phyloP scores from a whole-genome alignment of 331 rosid species.

The Cydonia oblonga region DNA sequence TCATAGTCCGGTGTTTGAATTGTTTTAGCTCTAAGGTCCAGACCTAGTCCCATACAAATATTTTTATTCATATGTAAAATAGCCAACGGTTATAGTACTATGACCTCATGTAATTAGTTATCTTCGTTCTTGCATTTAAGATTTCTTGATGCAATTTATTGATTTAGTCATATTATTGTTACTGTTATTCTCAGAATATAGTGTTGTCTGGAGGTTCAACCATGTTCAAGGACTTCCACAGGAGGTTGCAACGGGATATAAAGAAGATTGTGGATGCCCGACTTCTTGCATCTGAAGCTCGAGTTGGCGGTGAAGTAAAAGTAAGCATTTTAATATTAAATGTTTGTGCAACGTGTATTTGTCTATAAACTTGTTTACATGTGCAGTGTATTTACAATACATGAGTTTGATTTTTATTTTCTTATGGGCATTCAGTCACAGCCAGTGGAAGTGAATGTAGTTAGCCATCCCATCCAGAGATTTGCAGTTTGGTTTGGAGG shows the following conservation, averaged over 20 bases:
- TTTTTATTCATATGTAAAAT: not conserved
- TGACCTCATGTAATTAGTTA: not conserved
- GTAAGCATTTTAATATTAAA: slow-evolving; percentile 29
- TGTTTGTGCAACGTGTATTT: not conserved
- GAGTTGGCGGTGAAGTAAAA: slow-evolving; percentile 62
- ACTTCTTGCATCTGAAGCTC: slow-evolving; percentile 73
- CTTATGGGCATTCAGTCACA: slow-evolving; percentile 44
- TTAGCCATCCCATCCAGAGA: slow-evolving; percentile 96
- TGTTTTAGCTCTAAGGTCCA: not conserved
- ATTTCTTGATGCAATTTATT: not conserved
- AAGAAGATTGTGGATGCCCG: slow-evolving; percentile 94
- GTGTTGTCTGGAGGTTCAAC: slow-evolving; percentile 98
- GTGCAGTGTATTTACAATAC: not conserved
- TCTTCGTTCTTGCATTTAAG: not conserved
- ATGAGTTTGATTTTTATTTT: not conserved
- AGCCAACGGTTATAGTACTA: not conserved
- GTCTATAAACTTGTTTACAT: not conserved
- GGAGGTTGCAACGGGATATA: slow-evolving; percentile 95
- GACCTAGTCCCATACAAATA: not conserved
- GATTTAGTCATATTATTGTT: not conserved
- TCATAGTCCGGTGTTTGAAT: not conserved
- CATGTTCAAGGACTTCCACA: slow-evolving; percentile 95
- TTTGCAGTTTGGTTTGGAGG: slow-evolving; percentile 99
- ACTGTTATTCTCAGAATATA: slow-evolving; percentile 53
- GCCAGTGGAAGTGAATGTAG: slow-evolving; percentile 95